phyloP scores from a whole-genome alignment of 2,329 filamentous ascomycete species.

The Cladophialophora chaetospira region DNA sequence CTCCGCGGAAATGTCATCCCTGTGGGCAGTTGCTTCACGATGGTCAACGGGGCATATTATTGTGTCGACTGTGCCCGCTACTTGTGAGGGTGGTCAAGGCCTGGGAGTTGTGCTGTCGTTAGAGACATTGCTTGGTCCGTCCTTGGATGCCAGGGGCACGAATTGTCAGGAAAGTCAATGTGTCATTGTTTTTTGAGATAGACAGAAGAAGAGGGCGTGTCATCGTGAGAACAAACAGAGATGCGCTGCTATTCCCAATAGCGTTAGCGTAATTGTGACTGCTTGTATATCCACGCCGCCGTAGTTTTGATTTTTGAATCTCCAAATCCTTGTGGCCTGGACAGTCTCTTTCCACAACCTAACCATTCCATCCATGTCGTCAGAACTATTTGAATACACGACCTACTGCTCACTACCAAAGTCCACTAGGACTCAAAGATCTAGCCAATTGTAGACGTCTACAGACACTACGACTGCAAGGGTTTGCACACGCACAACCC shows the following conservation, averaged over 20 bases:
- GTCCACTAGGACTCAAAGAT: background rate
- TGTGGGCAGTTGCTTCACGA: conserved; percentile 6
- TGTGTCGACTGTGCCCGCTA: background rate
- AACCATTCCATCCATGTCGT: no score
- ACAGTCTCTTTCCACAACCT: no score
- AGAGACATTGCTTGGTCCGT: background rate
- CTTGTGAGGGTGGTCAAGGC: conserved; percentile 10
- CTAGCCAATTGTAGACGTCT: background rate
- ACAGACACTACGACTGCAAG: conserved; percentile 22
- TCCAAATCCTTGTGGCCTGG: no score
- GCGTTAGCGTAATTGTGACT: background rate
- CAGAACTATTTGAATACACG: background rate
- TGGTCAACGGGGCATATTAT: background rate
- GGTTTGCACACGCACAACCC: conserved; percentile 29
- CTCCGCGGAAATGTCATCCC: conserved; percentile 17
- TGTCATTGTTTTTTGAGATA: background rate
- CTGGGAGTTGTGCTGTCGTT: background rate
- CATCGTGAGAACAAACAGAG: background rate
- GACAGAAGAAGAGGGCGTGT: background rate
- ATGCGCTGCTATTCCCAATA: background rate
- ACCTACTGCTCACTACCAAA: background rate
- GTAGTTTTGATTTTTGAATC: background rate
- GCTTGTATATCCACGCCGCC: no score
- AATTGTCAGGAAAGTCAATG: background rate
- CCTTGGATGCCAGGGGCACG: no score